phyloP scores from a whole-genome alignment of 2,329 filamentous ascomycete species.

The Verticillium alfalfae region DNA sequence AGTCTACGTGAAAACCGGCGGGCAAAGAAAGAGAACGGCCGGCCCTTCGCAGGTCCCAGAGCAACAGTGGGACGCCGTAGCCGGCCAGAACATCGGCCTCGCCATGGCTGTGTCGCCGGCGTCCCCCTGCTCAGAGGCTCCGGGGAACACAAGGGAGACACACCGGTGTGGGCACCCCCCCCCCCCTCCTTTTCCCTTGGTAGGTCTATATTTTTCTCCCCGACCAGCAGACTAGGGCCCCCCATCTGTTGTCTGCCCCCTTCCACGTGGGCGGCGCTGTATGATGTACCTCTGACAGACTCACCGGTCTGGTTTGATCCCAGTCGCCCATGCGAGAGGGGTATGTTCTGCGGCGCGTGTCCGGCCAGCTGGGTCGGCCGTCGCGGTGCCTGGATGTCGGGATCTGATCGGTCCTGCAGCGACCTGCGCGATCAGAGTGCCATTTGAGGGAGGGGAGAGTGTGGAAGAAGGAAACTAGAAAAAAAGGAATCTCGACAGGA shows the following conservation, averaged over 20 bases:
- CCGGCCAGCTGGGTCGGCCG: background rate
- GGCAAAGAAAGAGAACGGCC: no score
- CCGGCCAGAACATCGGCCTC: no score
- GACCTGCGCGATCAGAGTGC: background rate
- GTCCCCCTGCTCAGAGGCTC: no score
- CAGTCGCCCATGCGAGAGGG: background rate
- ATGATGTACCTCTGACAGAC: background rate
- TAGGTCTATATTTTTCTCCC: no score
- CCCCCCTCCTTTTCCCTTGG: background rate
- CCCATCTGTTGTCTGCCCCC: background rate
- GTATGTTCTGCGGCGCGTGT: background rate
- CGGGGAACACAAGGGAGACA: no score
- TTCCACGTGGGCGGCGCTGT: background rate
- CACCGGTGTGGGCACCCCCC: background rate
- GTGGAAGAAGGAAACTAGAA: background rate
- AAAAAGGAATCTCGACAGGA: background rate
- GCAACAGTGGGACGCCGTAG: no score
- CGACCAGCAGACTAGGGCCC: background rate
- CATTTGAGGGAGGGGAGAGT: background rate
- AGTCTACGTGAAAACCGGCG: no score
- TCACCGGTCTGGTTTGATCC: background rate
- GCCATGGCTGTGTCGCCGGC: no score
- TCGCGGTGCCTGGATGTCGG: background rate
- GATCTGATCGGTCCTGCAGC: background rate
- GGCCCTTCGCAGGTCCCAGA: no score